Evolutionary conservation across 2,329 filamentous ascomycete species (phyloP).

Genomic region (Thelonectria olida): DNA sequence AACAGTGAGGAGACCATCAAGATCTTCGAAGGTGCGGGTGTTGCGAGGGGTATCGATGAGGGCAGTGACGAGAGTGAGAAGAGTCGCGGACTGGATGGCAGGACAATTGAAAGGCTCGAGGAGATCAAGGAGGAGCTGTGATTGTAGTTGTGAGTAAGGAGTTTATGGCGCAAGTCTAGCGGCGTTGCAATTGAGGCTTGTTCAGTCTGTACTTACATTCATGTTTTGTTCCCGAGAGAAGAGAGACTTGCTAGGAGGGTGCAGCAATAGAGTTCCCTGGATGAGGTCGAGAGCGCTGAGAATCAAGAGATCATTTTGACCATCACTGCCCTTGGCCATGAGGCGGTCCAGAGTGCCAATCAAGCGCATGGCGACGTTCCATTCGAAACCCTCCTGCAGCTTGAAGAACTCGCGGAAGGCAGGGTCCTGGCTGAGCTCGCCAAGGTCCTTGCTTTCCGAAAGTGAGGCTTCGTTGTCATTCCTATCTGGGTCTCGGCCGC

Average conservation of each 20-base stretch:
- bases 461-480: slow-evolving; percentile 51
- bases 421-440: slow-evolving; percentile 79
- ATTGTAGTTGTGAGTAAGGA: slow-evolving; percentile 22
- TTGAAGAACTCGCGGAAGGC: slow-evolving; percentile 97
- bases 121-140: slow-evolving; percentile 89
- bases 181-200: background rate
- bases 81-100: slow-evolving; percentile 87
- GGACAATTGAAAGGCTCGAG: slow-evolving; percentile 93
- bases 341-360: slow-evolving; percentile 87
- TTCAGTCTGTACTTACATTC: slow-evolving; percentile 69
- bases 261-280: slow-evolving; percentile 86
- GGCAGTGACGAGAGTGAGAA: slow-evolving; percentile 89
- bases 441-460: slow-evolving; percentile 68
- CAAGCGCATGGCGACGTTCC: slow-evolving; percentile 91
- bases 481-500: slow-evolving; percentile 39
- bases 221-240: slow-evolving; percentile 93
- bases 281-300: slow-evolving; percentile 88
- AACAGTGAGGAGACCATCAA: slow-evolving; percentile 90
- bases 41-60: slow-evolving; percentile 88
- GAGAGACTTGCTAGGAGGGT: slow-evolving; percentile 87
- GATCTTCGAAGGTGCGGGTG: slow-evolving; percentile 88
- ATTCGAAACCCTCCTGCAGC: slow-evolving; percentile 95
- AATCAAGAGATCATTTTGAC: slow-evolving; percentile 88
- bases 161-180: background rate
- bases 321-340: slow-evolving; percentile 82